Percentiles rank a stretch among this genome's conserved stretches.
Evolutionary conservation across 1,139 yeast species (phyloP).

Genomic region (Casaregolazyma lundiana): DNA sequence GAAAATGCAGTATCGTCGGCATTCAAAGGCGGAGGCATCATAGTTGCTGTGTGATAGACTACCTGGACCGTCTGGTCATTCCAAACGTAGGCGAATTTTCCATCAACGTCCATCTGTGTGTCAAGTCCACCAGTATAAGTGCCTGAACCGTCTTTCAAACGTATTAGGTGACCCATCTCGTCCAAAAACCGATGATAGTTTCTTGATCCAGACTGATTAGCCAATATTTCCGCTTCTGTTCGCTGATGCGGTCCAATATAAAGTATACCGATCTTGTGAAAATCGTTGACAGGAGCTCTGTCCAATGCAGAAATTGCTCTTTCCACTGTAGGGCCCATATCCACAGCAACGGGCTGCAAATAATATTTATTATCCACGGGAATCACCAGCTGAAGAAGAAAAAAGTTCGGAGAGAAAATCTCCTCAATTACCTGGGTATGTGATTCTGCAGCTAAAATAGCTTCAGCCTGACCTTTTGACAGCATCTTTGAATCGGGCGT

Average conservation of each 20-base stretch:
- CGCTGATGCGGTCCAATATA: slow-evolving; percentile 68
- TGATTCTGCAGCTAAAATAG: slow-evolving; percentile 7
- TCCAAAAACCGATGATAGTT: slow-evolving; percentile 57
- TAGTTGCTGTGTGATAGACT: slow-evolving; percentile 71
- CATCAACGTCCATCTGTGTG: slow-evolving; percentile 63
- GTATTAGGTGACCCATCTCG: slow-evolving; percentile 54
- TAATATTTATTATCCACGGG: slow-evolving; percentile 28
- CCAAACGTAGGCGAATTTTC: slow-evolving; percentile 73
- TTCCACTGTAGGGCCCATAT: slow-evolving; percentile 45
- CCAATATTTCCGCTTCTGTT: slow-evolving; percentile 58
- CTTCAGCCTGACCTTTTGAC: slow-evolving; percentile 28
- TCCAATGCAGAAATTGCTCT: slow-evolving; percentile 67
- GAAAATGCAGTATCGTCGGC: slow-evolving; percentile 45
- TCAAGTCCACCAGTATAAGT: slow-evolving; percentile 80
- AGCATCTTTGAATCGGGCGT: slow-evolving; percentile 42
- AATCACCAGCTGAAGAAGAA: slow-evolving; percentile 40
- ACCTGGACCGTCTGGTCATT: slow-evolving; percentile 66
- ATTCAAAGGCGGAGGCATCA: slow-evolving; percentile 58
- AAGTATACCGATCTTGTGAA: slow-evolving; percentile 72
- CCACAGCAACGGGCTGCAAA: slow-evolving; percentile 39
- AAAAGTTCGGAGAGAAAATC: slow-evolving; percentile 40
- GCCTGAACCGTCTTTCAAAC: slow-evolving; percentile 49
- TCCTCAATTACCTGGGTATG: neutral
- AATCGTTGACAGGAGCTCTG: slow-evolving; percentile 71
- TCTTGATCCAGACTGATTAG: slow-evolving; percentile 61